Conservation (phyloP, 371 early-diverging fungal species). For the Saksenaea vasiformis region DNA sequence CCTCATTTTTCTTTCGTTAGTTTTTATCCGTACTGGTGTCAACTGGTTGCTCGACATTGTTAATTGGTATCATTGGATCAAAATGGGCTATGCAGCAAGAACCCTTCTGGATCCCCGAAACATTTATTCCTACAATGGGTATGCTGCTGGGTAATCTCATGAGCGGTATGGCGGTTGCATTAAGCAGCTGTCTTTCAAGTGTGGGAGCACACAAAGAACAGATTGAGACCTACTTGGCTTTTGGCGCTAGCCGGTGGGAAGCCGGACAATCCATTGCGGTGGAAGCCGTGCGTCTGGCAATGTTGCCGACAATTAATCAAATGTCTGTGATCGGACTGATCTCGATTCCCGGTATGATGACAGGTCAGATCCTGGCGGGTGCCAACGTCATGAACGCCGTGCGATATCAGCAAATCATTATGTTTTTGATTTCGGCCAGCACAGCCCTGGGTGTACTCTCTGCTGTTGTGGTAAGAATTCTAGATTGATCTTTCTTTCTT, state of each 20-base stretch:
- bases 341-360: slow-evolving; percentile 91
- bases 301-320: slow-evolving; percentile 82
- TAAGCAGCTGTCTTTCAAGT: slow-evolving; percentile 57
- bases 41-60: slow-evolving; percentile 48
- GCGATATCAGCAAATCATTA: slow-evolving; percentile 79
- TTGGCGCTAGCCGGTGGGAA: slow-evolving; percentile 89
- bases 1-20: slow-evolving; percentile 22
- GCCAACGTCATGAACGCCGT: slow-evolving; percentile 80
- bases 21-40: slow-evolving; percentile 53
- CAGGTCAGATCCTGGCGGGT: slow-evolving; percentile 88
- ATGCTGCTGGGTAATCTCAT: slow-evolving; percentile 86
- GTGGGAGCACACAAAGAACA: slow-evolving; percentile 67
- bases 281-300: slow-evolving; percentile 74
- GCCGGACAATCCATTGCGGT: slow-evolving; percentile 72
- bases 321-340: slow-evolving; percentile 89
- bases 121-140: slow-evolving; percentile 88
- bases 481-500: neutral
- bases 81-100: slow-evolving; percentile 73
- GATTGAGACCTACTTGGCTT: slow-evolving; percentile 66
- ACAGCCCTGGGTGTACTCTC: slow-evolving; percentile 66
- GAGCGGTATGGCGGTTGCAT: slow-evolving; percentile 82
- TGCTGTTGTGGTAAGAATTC: slow-evolving; percentile 55
- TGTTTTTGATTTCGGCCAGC: slow-evolving; percentile 81
- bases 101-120: slow-evolving; percentile 74
- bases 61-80: slow-evolving; percentile 65